These are phyloP conservation scores for Debaryomyces prosopidis DNA, from an alignment of 805 yeast genomes.

Conservation along the genomic window DNA sequence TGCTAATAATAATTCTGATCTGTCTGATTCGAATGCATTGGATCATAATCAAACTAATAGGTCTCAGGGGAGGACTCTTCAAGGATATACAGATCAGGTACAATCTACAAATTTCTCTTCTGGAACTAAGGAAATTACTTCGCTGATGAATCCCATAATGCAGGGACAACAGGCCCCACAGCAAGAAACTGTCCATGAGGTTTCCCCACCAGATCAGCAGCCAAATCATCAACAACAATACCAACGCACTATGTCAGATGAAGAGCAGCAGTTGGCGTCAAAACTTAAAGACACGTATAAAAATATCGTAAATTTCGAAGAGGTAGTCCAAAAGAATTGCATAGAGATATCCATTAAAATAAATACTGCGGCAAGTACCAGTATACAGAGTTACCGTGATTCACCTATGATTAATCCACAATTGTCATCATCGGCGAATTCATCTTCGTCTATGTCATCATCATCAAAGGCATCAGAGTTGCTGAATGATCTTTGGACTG, in stretches of 20 bases:
- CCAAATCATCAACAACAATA: slow-evolving; percentile 12
- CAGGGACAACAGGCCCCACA: slow-evolving; percentile 9
- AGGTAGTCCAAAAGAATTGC: slow-evolving; percentile 69
- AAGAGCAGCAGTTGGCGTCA: slow-evolving; percentile 65
- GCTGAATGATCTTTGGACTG: slow-evolving; percentile 65
- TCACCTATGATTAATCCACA: slow-evolving; percentile 12
- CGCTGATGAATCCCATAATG: neutral
- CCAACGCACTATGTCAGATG: slow-evolving; percentile 47
- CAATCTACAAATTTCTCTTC: neutral
- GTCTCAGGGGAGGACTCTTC: neutral
- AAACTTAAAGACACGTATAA: slow-evolving; percentile 76
- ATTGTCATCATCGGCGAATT: slow-evolving; percentile 14
- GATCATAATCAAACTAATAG: slow-evolving; percentile 12
- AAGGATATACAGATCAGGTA: neutral
- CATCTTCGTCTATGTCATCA: slow-evolving; percentile 13
- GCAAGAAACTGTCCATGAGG: slow-evolving; percentile 11
- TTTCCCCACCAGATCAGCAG: slow-evolving; percentile 13
- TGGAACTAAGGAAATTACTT: neutral
- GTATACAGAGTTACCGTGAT: slow-evolving; percentile 8
- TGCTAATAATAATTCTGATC: slow-evolving; percentile 37
- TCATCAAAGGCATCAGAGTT: slow-evolving; percentile 45
- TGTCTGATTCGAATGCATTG: slow-evolving; percentile 38
- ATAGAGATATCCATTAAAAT: slow-evolving; percentile 56
- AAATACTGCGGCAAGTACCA: slow-evolving; percentile 12
- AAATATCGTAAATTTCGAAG: slow-evolving; percentile 65